A percentile compares a stretch with the other conserved stretches of the same genome.
phyloP scores from a whole-genome alignment of 2,329 filamentous ascomycete species.

The Trichophyton simii region DNA sequence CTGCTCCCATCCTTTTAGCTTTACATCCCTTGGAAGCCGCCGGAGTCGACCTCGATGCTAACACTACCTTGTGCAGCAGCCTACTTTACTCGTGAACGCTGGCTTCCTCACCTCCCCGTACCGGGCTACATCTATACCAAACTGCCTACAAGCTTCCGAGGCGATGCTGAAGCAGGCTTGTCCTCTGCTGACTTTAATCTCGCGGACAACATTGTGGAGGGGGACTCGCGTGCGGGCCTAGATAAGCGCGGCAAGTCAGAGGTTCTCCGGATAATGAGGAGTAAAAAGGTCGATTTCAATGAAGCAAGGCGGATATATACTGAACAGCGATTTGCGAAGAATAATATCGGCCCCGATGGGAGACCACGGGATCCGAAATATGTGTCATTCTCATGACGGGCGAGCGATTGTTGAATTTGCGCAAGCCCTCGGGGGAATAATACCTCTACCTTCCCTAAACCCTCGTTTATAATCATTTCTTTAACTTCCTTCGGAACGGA shows the following conservation, averaged over 20 bases:
- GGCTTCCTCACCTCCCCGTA: constrained; percentile 58
- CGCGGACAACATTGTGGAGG: constrained; percentile 61
- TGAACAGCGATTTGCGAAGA: constrained; percentile 71
- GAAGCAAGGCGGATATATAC: constrained; percentile 79
- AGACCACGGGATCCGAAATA: constrained; percentile 86
- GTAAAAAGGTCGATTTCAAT: constrained; percentile 68
- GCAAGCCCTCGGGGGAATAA: no score
- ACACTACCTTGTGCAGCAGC: constrained; percentile 39
- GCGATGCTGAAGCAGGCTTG: constrained; percentile 79
- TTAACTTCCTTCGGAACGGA: background rate
- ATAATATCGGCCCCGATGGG: constrained; percentile 81
- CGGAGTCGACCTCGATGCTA: background rate
- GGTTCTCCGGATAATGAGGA: constrained; percentile 84
- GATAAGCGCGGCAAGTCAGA: constrained; percentile 70
- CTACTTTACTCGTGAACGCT: constrained; percentile 67
- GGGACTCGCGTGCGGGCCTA: constrained; percentile 67
- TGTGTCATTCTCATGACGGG: constrained; percentile 65
- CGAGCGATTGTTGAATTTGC: background rate
- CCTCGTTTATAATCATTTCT: background rate
- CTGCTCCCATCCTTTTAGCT: background rate
- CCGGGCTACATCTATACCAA: constrained; percentile 61
- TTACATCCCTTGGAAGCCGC: background rate
- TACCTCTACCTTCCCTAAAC: no score
- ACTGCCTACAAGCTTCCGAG: constrained; percentile 63
- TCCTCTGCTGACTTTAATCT: constrained; percentile 76